These are phyloP conservation scores for Rostrohypoxylon terebratum DNA, from an alignment of 495 filamentous ascomycete species.

Conservation along the genomic window DNA sequence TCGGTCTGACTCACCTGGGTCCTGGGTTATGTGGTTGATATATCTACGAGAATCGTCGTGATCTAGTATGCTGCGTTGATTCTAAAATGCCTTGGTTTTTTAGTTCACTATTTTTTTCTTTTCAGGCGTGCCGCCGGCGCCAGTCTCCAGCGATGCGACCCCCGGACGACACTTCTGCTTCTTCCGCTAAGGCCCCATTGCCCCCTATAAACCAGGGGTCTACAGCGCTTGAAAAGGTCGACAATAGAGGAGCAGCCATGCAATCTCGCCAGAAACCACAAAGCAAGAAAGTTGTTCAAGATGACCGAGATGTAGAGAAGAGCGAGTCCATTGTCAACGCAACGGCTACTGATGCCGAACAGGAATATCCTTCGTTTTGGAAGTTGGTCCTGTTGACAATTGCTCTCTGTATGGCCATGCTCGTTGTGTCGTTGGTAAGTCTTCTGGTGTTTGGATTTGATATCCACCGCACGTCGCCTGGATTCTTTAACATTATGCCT, in stretches of 20 bases:
- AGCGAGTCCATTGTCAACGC: conserved; percentile 4
- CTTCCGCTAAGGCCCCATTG: background rate
- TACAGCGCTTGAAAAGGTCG: conserved; percentile 10
- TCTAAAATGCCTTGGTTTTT: background rate
- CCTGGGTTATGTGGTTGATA: background rate
- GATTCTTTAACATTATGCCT: background rate
- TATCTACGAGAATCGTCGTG: background rate
- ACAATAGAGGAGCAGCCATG: conserved; percentile 16
- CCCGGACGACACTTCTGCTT: conserved; percentile 13
- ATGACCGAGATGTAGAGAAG: conserved; percentile 20
- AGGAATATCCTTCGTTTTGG: conserved; percentile 35
- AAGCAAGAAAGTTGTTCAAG: background rate
- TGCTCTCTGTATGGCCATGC: conserved; percentile 34
- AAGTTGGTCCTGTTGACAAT: conserved; percentile 35
- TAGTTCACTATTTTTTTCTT: background rate
- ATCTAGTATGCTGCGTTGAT: background rate
- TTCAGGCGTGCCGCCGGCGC: background rate
- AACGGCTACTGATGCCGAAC: conserved; percentile 14
- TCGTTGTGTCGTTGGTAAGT: conserved; percentile 60
- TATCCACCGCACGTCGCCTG: background rate
- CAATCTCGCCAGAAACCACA: conserved; percentile 17
- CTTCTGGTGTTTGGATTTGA: background rate
- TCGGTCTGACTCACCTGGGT: conserved; percentile 14
- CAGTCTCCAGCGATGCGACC: conserved; percentile 2
- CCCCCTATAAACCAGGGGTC: background rate